Base-by-base conservation (phyloP, 169 alveolate species). In the Cryptosporidium sp. region DNA sequence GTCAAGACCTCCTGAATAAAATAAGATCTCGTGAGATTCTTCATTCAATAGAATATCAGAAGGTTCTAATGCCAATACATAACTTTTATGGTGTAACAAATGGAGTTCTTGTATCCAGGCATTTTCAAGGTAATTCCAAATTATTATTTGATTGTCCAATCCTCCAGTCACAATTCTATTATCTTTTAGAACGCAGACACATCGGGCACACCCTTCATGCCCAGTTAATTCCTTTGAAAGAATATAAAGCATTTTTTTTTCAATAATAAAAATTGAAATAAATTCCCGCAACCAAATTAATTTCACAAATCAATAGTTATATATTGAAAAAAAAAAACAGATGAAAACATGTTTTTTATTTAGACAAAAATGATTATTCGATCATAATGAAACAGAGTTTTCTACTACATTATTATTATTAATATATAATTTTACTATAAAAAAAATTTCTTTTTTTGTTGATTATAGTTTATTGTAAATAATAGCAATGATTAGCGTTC, bases 1-100 rank as follows among this genome's bases (percentile, higher is more conserved):
- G 44, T 80, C 89, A 31, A 80, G 62, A 10, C 89, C 89, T 9
- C 80, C 73, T 8, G 89, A 80, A 48, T 80, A 80, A 67, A 80
- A 80, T 21, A 33, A 5, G 16, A 61, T 23, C 5, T 37, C 37
- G 16, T 45, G 35, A 42, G 31, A 23, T 62, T 51, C 39, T 9
- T 33, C 29, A 44, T 21, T n/a, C 0, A 18, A n/a, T 29, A 7
- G 29, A 18, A 21, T 37, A 10, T 39, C 10, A 37, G 89, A 80
- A 7, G 89, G 52, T 80, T 80, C 89, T 26, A 80, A 42, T 35
- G 75, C 75, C 9, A 80, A 35, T n/a, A 60, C 52, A 80, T 80
- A 80, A 42, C 26, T 80, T 9, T 60, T 62, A 29, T 80, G 89
- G 29, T 80, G 75, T 10, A 35, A 4, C 62, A 80, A 26, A 9